Conservation (phyloP, 2,329 filamentous ascomycete species). For the Reticulascus tulasneorum region DNA sequence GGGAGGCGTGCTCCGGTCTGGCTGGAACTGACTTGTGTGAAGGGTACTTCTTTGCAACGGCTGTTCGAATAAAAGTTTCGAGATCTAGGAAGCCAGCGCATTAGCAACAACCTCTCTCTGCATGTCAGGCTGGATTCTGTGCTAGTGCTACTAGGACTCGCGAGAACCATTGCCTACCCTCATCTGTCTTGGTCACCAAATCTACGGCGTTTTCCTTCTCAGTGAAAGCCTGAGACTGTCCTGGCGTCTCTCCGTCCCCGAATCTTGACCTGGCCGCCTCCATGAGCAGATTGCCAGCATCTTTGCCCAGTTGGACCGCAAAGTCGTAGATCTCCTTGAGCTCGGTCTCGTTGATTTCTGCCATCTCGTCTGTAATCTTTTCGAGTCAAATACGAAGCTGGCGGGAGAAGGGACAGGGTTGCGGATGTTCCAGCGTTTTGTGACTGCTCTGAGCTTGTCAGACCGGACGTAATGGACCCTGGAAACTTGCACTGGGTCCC, state of each 20-base stretch:
- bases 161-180: constrained; percentile 43
- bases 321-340: constrained; percentile 66
- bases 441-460: no score
- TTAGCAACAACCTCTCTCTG: constrained; percentile 7
- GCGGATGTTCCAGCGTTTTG: no score
- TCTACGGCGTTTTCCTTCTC: constrained; percentile 77
- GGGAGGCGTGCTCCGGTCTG: neutral
- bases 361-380: constrained; percentile 8
- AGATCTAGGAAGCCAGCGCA: constrained; percentile 48
- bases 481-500: no score
- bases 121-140: constrained; percentile 1
- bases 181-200: constrained; percentile 72
- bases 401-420: constrained; percentile 5
- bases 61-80: constrained; percentile 63
- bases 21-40: constrained; percentile 53
- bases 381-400: no score
- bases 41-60: constrained; percentile 59
- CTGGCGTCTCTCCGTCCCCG: constrained; percentile 29
- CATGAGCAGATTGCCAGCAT: constrained; percentile 65
- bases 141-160: neutral
- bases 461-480: no score
- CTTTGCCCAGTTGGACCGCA: constrained; percentile 65
- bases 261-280: constrained; percentile 57
- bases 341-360: constrained; percentile 36
- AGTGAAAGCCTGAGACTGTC: constrained; percentile 32